phyloP scores from a whole-genome alignment of 2,329 filamentous ascomycete species.

The Aureobasidium sp. region DNA sequence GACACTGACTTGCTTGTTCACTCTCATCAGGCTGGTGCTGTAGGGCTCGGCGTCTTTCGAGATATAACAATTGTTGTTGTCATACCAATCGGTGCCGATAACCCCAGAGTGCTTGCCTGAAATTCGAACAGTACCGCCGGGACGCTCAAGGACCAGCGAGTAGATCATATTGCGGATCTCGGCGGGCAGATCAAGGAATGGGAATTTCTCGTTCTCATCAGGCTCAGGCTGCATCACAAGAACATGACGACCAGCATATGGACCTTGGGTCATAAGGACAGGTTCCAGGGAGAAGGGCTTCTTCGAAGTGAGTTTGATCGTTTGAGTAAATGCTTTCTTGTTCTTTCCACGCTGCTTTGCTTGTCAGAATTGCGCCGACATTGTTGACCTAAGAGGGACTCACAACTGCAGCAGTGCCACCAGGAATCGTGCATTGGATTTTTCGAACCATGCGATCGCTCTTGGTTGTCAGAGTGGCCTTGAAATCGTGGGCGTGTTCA shows the following conservation, averaged over 20 bases:
- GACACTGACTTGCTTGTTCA: not conserved
- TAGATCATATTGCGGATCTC: conserved; percentile 22
- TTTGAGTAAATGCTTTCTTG: not conserved
- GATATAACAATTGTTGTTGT: too few species aligned
- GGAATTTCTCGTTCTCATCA: conserved; percentile 3
- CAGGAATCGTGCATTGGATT: not conserved
- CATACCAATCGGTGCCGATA: not conserved
- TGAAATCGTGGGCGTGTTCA: not conserved
- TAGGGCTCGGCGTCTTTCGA: not conserved
- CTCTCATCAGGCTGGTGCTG: not conserved
- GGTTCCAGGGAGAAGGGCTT: conserved; percentile 7
- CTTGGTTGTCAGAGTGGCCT: not conserved
- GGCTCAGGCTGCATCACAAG: conserved; percentile 19
- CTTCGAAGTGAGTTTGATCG: not conserved
- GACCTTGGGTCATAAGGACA: conserved; percentile 17
- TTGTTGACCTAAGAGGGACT: not conserved
- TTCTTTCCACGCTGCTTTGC: not conserved
- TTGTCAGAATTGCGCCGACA: not conserved
- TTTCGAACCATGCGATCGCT: not conserved
- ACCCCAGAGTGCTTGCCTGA: not conserved
- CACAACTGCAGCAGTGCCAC: not conserved
- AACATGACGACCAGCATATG: conserved; percentile 17
- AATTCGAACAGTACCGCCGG: not conserved
- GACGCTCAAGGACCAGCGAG: conserved; percentile 11
- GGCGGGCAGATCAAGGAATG: conserved; percentile 18